Percentiles rank a stretch among this genome's conserved stretches.
Evolutionary conservation across 306 rosid genomes (phyloP).

Genomic region (Calophaca sinica): DNA sequence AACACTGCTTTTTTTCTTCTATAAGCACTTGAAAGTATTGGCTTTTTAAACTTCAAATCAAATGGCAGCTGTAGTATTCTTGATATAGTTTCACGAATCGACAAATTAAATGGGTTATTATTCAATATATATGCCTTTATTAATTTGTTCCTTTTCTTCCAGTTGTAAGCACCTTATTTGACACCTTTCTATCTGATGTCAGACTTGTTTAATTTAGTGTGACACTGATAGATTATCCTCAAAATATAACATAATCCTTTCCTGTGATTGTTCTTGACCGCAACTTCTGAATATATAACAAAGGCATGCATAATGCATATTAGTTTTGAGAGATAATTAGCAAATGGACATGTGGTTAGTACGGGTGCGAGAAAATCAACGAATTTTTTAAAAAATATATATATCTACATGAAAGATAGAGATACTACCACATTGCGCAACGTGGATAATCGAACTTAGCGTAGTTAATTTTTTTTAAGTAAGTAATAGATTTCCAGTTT

Average conservation of each 20-base stretch:
- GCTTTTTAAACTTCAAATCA: conserved; percentile 32
- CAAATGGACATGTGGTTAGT: too few species aligned
- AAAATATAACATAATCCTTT: neutral
- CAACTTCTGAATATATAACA: conserved; percentile 1
- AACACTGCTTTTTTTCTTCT: too few species aligned
- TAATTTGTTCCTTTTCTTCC: conserved; percentile 7
- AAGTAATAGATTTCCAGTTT: too few species aligned
- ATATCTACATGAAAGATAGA: too few species aligned
- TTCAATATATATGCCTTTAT: neutral
- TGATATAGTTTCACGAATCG: conserved; percentile 18
- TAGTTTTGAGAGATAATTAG: neutral
- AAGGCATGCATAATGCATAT: neutral
- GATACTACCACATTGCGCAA: too few species aligned
- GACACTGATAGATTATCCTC: conserved; percentile 8
- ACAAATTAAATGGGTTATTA: neutral
- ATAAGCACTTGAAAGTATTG: neutral
- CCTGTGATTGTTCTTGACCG: neutral
- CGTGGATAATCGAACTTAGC: too few species aligned
- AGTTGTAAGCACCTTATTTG: conserved; percentile 12
- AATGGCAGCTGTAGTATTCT: conserved; percentile 42
- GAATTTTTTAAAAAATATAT: too few species aligned
- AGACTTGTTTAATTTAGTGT: conserved; percentile 12
- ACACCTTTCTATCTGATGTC: conserved; percentile 24
- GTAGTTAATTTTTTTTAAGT: too few species aligned
- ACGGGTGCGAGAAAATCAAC: too few species aligned